Percentiles rank a stretch among this genome's conserved stretches.
Conservation (phyloP, 192 early-diverging fungal genomes). For the Rhizophagus sp. region DNA sequence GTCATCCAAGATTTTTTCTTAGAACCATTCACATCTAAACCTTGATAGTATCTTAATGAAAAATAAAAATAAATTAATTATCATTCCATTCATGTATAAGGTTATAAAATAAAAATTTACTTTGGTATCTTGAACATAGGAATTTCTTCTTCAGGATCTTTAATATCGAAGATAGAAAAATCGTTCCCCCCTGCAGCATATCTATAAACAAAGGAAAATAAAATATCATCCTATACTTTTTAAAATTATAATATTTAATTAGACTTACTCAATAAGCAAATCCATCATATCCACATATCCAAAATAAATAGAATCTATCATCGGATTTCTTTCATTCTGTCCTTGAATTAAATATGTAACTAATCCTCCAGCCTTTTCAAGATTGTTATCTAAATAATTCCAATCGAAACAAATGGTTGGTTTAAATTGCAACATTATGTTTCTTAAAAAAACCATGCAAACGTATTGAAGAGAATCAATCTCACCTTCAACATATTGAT, state of each 20-base stretch:
- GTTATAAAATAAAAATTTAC: not conserved
- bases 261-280: constrained; percentile 18
- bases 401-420: not conserved
- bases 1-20: constrained; percentile 6
- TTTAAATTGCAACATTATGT: too few species aligned
- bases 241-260: too few species aligned
- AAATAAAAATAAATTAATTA: not conserved
- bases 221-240: not conserved
- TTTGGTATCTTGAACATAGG: not conserved
- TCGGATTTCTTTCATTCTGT: not conserved
- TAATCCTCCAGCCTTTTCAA: not conserved
- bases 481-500: not conserved
- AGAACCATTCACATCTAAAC: constrained; percentile 5
- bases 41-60: constrained; percentile 2
- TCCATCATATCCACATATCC: constrained; percentile 8
- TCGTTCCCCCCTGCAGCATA: constrained; percentile 10
- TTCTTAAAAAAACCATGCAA: too few species aligned
- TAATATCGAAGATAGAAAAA: constrained; percentile 8
- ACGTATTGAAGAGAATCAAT: too few species aligned
- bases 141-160: not conserved
- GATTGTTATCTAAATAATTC: not conserved
- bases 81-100: not conserved
- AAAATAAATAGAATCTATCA: not conserved
- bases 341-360: not conserved
- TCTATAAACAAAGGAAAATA: not conserved